These are phyloP conservation scores for Phyllostachys edulis DNA, from an alignment of 176 grass and related monocot species.

Conservation along the genomic window DNA sequence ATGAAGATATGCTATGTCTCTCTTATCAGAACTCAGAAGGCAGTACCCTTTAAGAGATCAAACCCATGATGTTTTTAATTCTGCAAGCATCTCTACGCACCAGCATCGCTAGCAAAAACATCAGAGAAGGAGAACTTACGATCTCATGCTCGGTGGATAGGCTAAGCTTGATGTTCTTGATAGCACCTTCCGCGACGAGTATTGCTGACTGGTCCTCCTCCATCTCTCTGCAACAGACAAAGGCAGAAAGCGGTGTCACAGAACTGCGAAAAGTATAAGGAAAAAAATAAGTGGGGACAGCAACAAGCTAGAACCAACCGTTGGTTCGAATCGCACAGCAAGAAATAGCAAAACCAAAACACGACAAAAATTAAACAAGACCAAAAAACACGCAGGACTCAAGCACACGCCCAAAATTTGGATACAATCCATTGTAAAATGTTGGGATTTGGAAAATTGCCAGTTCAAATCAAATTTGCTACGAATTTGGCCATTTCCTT, in stretches of 20 bases:
- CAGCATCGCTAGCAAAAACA: conserved; percentile 21
- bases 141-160: conserved; percentile 51
- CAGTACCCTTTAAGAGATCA: background rate
- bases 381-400: background rate
- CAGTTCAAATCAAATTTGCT: background rate
- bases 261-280: background rate
- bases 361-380: background rate
- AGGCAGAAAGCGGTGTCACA: background rate
- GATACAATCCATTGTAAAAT: background rate
- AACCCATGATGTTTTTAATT: background rate
- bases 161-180: conserved; percentile 55
- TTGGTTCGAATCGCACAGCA: background rate
- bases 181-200: conserved; percentile 53
- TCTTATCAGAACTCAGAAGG: background rate
- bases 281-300: background rate
- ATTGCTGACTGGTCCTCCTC: conserved; percentile 50
- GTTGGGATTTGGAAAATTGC: background rate
- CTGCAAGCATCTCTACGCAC: background rate
- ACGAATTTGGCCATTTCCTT: background rate
- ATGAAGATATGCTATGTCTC: background rate
- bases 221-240: conserved; percentile 43
- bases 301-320: background rate
- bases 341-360: background rate
- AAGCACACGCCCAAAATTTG: background rate
- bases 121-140: conserved; percentile 36